A percentile compares a stretch with the other conserved stretches of the same genome.
Evolutionary conservation across 768 basidiomycete species (phyloP).

Genomic region (Termitomyces sp.): DNA sequence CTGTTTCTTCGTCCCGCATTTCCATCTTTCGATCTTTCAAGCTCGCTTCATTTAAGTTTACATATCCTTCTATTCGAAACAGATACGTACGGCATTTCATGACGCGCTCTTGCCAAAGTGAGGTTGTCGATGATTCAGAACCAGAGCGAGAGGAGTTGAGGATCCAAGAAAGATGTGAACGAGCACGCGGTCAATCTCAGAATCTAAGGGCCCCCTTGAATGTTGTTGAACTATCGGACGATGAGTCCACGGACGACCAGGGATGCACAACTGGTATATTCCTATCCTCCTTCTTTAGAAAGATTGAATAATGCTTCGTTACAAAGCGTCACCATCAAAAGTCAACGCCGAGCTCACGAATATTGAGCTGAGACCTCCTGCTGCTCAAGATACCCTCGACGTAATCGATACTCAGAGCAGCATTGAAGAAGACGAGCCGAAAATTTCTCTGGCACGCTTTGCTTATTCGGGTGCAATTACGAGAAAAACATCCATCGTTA

Average conservation of each 20-base stretch:
- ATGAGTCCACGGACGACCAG: conserved; percentile 9
- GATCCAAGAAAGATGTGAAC: conserved; percentile 17
- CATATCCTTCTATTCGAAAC: neutral
- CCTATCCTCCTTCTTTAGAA: neutral
- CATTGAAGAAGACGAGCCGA: conserved; percentile 26
- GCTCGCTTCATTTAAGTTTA: neutral
- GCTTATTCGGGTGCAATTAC: conserved; percentile 27
- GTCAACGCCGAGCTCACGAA: neutral
- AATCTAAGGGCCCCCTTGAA: neutral
- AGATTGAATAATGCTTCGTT: neutral
- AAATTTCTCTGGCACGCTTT: conserved; percentile 34
- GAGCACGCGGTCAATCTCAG: neutral
- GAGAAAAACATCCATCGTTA: conserved; percentile 2
- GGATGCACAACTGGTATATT: neutral
- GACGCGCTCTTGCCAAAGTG: conserved; percentile 19
- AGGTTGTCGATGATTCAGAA: conserved; percentile 67
- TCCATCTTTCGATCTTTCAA: neutral
- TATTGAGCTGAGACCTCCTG: neutral
- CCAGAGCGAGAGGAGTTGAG: conserved; percentile 54
- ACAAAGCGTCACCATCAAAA: neutral
- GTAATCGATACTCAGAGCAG: conserved; percentile 17
- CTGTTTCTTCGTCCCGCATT: conserved; percentile 3
- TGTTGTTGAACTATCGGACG: conserved; percentile 24
- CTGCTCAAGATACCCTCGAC: neutral
- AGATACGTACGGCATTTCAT: neutral